phyloP scores from a whole-genome alignment of 1,284 basidiomycete species.

The Boletus austroedulis region DNA sequence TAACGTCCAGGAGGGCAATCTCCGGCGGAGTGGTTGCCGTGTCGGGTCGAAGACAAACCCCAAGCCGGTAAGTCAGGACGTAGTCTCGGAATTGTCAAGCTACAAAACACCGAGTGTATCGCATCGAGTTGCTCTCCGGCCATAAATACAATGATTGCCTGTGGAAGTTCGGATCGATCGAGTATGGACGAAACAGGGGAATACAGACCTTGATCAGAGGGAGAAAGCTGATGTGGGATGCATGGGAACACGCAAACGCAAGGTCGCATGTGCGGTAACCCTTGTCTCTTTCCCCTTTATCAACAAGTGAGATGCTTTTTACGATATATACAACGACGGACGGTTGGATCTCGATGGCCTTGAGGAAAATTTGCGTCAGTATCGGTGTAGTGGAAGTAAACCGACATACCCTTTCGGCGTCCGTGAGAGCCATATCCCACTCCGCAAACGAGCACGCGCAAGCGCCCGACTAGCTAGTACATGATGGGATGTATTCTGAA shows the following conservation, averaged over 20 bases:
- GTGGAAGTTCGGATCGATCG: too few species aligned
- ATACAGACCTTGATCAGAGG: not conserved
- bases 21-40: too few species aligned
- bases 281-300: not conserved
- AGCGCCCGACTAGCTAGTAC: not conserved
- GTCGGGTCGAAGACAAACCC: too few species aligned
- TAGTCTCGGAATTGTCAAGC: too few species aligned
- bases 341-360: not conserved
- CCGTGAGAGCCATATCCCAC: not conserved
- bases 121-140: not conserved
- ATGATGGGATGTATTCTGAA: not conserved
- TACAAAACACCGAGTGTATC: too few species aligned
- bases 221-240: not conserved
- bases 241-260: not conserved
- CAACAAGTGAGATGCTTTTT: not conserved
- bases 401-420: not conserved
- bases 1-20: too few species aligned
- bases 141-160: not conserved
- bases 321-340: not conserved
- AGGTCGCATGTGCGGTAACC: not conserved
- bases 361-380: not conserved
- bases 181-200: not conserved
- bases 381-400: not conserved
- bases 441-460: not conserved
- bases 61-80: too few species aligned